phyloP scores from a whole-genome alignment of 257 asterid genomes.

The Asclepias syriaca region DNA sequence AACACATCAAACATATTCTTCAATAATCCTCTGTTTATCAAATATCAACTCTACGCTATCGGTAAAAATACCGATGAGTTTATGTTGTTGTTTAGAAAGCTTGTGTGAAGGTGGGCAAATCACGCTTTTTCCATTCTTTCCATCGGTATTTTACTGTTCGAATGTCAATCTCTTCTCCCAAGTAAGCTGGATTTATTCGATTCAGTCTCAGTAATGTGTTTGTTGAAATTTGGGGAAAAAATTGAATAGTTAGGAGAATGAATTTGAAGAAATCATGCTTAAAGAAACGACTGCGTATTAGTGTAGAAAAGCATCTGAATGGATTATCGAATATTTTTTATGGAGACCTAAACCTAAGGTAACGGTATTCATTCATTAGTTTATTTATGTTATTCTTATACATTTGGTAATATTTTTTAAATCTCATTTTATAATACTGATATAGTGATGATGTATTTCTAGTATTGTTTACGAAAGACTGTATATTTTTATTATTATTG shows the following conservation, averaged over 20 bases:
- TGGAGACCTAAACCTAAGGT: too few species aligned
- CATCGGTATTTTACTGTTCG: conserved; percentile 41
- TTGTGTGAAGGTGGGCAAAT: conserved; percentile 44
- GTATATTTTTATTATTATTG: too few species aligned
- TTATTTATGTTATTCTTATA: too few species aligned
- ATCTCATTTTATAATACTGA: too few species aligned
- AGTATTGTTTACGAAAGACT: too few species aligned
- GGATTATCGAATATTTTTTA: conserved; percentile 41
- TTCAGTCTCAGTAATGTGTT: conserved; percentile 23
- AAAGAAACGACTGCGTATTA: conserved; percentile 36
- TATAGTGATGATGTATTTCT: too few species aligned
- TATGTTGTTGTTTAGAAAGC: conserved; percentile 38
- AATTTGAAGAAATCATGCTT: conserved; percentile 42
- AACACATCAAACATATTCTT: conserved; percentile 35
- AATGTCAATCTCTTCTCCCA: conserved; percentile 33
- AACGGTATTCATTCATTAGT: too few species aligned
- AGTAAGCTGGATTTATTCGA: conserved; percentile 43
- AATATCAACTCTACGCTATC: too few species aligned
- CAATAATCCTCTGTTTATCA: too few species aligned
- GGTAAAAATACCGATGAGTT: conserved; percentile 17
- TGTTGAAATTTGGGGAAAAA: conserved; percentile 40
- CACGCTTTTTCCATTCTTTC: conserved; percentile 49
- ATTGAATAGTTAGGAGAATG: conserved; percentile 31
- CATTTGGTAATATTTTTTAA: too few species aligned
- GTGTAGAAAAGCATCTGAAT: conserved; percentile 52